Evolutionary conservation across 257 asterid species (phyloP).

Genomic region (Plectranthus barbatus): DNA sequence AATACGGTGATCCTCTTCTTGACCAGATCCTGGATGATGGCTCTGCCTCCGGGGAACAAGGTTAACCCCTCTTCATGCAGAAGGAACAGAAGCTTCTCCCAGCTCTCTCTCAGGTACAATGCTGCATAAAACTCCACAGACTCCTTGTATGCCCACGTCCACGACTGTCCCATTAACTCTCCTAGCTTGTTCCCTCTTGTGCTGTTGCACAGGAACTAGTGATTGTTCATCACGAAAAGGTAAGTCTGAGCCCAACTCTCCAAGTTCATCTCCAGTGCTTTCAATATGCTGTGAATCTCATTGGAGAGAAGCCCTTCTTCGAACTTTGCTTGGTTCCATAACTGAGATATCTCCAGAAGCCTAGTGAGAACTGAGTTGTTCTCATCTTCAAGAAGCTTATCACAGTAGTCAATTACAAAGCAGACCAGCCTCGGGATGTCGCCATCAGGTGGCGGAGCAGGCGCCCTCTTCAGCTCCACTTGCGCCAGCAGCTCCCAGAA

Average conservation of each 20-base stretch:
- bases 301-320: constrained; percentile 28
- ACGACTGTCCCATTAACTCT: constrained; percentile 59
- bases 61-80: constrained; percentile 49
- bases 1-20: constrained; percentile 44
- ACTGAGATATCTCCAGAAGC: constrained; percentile 56
- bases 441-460: constrained; percentile 55
- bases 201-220: constrained; percentile 47
- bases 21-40: constrained; percentile 47
- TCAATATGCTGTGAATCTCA: constrained; percentile 48
- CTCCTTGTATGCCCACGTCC: constrained; percentile 50
- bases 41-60: constrained; percentile 76
- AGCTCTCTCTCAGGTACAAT: constrained; percentile 54
- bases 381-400: constrained; percentile 56
- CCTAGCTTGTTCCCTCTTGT: constrained; percentile 55
- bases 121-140: constrained; percentile 37
- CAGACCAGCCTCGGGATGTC: constrained; percentile 47
- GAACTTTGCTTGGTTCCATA: constrained; percentile 39
- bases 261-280: constrained; percentile 50
- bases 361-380: constrained; percentile 40
- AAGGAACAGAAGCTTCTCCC: constrained; percentile 55
- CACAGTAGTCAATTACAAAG: constrained; percentile 61
- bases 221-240: constrained; percentile 66
- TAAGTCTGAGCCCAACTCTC: constrained; percentile 53
- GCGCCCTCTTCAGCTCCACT: constrained; percentile 56
- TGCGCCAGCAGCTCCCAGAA: constrained; percentile 61